These are phyloP conservation scores for Boletus sp. DNA, from an alignment of 768 basidiomycete species.

Conservation along the genomic window DNA sequence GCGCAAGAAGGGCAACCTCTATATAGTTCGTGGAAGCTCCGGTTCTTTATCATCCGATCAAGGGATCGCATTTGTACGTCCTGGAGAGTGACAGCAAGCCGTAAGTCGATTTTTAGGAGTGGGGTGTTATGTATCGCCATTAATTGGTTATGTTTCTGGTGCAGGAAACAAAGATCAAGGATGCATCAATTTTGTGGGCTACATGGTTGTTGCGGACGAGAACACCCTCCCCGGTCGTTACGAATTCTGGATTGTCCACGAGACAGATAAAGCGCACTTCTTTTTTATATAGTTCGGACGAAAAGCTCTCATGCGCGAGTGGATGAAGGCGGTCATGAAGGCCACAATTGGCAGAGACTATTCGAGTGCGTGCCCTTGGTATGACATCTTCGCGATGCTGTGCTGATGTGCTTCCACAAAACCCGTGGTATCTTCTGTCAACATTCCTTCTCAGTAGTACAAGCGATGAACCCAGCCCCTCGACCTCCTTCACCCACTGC, in stretches of 20 bases:
- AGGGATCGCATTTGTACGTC: conserved; percentile 88
- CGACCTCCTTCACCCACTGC: conserved; percentile 90
- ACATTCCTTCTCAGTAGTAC: conserved; percentile 93
- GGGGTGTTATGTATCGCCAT: neutral
- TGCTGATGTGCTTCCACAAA: conserved; percentile 42
- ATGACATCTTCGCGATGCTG: neutral
- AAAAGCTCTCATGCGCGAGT: conserved; percentile 78
- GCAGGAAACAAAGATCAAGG: conserved; percentile 93
- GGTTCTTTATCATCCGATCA: conserved; percentile 84
- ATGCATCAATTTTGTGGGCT: conserved; percentile 86
- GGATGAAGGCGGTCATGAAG: conserved; percentile 99
- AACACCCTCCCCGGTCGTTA: conserved; percentile 89
- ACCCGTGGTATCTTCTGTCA: conserved; percentile 93
- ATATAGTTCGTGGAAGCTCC: conserved; percentile 92
- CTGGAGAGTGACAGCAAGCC: conserved; percentile 69
- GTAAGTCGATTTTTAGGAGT: conserved; percentile 7
- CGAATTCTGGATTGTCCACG: conserved; percentile 92
- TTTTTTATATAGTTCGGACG: conserved; percentile 95
- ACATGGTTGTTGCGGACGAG: conserved; percentile 91
- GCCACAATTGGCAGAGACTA: conserved; percentile 95
- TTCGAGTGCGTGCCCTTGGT: conserved; percentile 56
- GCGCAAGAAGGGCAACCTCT: conserved; percentile 91
- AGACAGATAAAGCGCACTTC: conserved; percentile 78
- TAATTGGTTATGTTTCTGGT: neutral
- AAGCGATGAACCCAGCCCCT: conserved; percentile 94